A percentile compares a stretch with the other conserved stretches of the same genome.
Evolutionary conservation across 495 filamentous ascomycete genomes (phyloP).

Genomic region (Penicillium roqueforti): DNA sequence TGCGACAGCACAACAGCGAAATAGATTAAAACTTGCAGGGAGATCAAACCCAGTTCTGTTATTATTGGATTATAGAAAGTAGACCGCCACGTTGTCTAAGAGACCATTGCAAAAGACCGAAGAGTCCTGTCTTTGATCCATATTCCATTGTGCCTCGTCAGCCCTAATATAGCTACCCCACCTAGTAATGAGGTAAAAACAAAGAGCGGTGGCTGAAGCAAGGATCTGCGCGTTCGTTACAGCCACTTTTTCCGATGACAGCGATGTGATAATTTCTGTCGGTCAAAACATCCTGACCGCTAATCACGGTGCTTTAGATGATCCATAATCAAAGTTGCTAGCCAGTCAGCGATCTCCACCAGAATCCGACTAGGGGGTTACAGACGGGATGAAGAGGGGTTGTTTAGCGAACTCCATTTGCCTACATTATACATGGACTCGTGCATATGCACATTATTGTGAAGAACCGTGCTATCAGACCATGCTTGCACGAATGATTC

Average conservation of each 20-base stretch:
- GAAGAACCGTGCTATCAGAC: background rate
- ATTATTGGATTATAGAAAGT: background rate
- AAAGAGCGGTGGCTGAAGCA: slow-evolving; percentile 13
- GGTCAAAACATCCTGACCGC: slow-evolving; percentile 1
- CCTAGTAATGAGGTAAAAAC: background rate
- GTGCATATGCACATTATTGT: too few species aligned
- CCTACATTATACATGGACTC: background rate
- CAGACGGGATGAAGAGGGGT: slow-evolving; percentile 6
- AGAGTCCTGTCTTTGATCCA: too few species aligned
- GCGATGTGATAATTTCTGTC: background rate
- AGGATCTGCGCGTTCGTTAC: slow-evolving; percentile 7
- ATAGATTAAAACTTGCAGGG: background rate
- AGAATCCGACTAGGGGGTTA: slow-evolving; percentile 2
- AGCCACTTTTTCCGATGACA: slow-evolving; percentile 1
- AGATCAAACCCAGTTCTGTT: background rate
- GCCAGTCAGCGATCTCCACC: slow-evolving; percentile 3
- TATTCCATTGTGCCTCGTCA: too few species aligned
- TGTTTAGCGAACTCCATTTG: slow-evolving; percentile 5
- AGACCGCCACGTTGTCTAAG: slow-evolving; percentile 13
- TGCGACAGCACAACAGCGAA: background rate
- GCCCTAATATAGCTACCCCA: slow-evolving; percentile 5
- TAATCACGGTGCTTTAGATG: background rate
- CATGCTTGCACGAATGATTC: background rate
- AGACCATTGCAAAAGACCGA: too few species aligned
- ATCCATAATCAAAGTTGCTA: background rate